Percentiles rank a stretch among this genome's conserved stretches.
These are phyloP conservation scores for Xylariaceae sp. DNA, from an alignment of 2,329 filamentous ascomycete genomes.

Conservation along the genomic window DNA sequence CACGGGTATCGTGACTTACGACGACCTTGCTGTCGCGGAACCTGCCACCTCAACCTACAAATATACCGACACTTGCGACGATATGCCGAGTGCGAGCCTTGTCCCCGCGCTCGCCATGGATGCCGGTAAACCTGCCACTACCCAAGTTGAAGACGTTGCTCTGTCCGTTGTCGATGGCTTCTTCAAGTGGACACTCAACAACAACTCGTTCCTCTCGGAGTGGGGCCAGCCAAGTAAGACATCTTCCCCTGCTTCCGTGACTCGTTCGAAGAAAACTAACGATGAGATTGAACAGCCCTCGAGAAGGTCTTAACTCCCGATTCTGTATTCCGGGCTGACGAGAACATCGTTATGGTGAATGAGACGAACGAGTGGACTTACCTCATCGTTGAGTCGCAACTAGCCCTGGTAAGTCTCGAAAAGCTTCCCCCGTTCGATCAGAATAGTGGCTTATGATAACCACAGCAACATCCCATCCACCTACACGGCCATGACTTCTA, in stretches of 20 bases:
- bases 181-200: constrained; percentile 47
- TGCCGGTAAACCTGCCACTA: constrained; percentile 26
- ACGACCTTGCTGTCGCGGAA: constrained; percentile 22
- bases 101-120: constrained; percentile 35
- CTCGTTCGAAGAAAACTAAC: constrained; percentile 2
- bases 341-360: constrained; percentile 32
- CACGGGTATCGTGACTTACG: constrained; percentile 45
- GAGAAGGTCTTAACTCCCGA: constrained; percentile 28
- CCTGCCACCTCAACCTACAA: constrained; percentile 12
- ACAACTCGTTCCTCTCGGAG: constrained; percentile 43
- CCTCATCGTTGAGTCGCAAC: constrained; percentile 31
- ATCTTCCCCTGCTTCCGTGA: neutral
- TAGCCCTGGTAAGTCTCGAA: constrained; percentile 18
- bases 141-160: constrained; percentile 29
- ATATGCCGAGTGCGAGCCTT: constrained; percentile 33
- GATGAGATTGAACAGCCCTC: constrained; percentile 27
- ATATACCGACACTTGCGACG: constrained; percentile 32
- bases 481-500: constrained; percentile 43
- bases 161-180: constrained; percentile 30
- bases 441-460: constrained; percentile 1
- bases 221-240: constrained; percentile 42
- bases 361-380: constrained; percentile 35
- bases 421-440: constrained; percentile 1
- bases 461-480: constrained; percentile 39
- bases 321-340: constrained; percentile 23